Conservation (phyloP, 140 eudicot species). For the Anethum foeniculum region DNA sequence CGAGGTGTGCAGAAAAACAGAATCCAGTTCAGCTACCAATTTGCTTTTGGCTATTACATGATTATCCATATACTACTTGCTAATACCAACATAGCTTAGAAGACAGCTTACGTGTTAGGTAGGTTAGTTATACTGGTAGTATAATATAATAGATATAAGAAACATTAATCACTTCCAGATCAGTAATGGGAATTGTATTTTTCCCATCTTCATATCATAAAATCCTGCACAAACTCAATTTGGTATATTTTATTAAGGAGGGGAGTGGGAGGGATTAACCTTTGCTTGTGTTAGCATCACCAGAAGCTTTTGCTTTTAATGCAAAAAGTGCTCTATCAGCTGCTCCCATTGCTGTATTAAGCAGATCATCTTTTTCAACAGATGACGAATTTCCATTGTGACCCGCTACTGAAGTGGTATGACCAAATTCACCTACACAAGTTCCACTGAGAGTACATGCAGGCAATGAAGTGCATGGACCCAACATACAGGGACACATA, state of each 20-base stretch:
- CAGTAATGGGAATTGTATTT: not conserved
- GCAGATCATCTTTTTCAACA: conserved; percentile 31
- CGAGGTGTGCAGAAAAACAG: not conserved
- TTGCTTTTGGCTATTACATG: not conserved
- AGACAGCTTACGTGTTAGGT: not conserved
- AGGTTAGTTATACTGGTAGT: not conserved
- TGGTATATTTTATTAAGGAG: not conserved
- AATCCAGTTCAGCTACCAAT: not conserved
- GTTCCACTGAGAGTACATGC: conserved; percentile 20
- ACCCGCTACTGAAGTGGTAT: conserved; percentile 18
- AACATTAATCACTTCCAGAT: not conserved
- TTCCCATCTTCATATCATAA: not conserved
- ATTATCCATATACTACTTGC: not conserved
- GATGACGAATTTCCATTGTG: conserved; percentile 23
- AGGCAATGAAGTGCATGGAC: conserved; percentile 33
- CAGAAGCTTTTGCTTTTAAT: conserved; percentile 22
- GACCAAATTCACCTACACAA: conserved; percentile 18
- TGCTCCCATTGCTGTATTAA: conserved; percentile 56
- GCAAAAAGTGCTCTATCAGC: conserved; percentile 52
- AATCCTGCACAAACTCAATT: not conserved
- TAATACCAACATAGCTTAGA: not conserved
- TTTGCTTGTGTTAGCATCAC: conserved; percentile 25
- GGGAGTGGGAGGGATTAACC: conserved; percentile 17
- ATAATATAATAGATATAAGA: not conserved
- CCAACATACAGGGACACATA: conserved; percentile 44